Conservation (phyloP, 2,329 filamentous ascomycete genomes). For the Fusarium annulatum region DNA sequence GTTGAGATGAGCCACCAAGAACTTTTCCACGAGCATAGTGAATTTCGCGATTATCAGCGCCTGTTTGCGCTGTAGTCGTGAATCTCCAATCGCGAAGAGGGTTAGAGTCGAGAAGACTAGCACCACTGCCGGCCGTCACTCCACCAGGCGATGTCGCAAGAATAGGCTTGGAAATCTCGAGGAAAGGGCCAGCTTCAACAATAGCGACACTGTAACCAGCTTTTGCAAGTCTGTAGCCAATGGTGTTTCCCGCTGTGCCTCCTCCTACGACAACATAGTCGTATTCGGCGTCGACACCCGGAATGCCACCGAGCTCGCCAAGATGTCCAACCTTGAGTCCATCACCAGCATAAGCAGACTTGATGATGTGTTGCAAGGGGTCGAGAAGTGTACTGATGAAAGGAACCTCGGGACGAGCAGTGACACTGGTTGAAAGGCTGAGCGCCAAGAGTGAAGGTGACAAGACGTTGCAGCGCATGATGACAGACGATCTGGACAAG, state of each 20-base stretch:
- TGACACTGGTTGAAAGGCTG: conserved; percentile 18
- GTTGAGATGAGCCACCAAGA: conserved; percentile 52
- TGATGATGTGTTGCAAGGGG: conserved; percentile 23
- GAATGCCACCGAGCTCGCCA: conserved; percentile 21
- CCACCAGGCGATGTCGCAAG: conserved; percentile 40
- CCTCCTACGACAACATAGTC: conserved; percentile 53
- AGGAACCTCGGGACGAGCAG: conserved; percentile 14
- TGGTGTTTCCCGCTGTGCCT: conserved; percentile 51
- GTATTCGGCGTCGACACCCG: conserved; percentile 23
- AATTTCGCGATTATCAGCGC: conserved; percentile 42
- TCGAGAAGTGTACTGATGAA: conserved; percentile 36
- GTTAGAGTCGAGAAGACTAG: conserved; percentile 32
- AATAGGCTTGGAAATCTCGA: conserved; percentile 48
- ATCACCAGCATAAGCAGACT: conserved; percentile 34
- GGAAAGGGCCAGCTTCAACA: conserved; percentile 52
- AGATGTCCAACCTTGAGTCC: conserved; percentile 34
- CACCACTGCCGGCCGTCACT: conserved; percentile 38
- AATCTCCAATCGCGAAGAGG: conserved; percentile 46
- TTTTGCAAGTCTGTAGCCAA: conserved; percentile 51
- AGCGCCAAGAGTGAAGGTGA: conserved; percentile 19
- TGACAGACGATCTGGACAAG: conserved; percentile 1
- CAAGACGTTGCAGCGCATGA: conserved; percentile 17
- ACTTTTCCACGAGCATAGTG: conserved; percentile 53
- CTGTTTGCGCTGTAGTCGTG: conserved; percentile 43
- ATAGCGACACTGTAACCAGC: conserved; percentile 50